Conservation (phyloP, 306 rosid genomes). For the Hippophae gyantsensis region DNA sequence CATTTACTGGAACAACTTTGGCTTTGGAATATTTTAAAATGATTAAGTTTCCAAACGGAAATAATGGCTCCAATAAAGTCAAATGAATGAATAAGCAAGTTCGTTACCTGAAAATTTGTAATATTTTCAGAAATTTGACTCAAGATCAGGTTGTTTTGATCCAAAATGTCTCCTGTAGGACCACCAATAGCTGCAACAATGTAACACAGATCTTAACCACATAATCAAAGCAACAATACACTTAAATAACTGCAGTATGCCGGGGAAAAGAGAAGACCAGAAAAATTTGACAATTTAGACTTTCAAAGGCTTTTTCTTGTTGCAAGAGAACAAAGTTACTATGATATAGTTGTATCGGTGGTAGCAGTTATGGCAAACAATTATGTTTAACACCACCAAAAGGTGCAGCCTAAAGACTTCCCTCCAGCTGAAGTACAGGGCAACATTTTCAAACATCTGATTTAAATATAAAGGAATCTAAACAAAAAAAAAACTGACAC, state of each 20-base stretch:
- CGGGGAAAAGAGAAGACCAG: too few species aligned
- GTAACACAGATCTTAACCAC: not conserved
- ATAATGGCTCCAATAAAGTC: not conserved
- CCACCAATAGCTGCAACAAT: conserved; percentile 41
- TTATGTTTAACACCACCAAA: too few species aligned
- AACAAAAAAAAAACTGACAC: too few species aligned
- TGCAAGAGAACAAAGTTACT: too few species aligned
- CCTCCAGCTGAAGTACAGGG: too few species aligned
- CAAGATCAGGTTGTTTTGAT: conserved; percentile 37
- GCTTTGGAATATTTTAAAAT: not conserved
- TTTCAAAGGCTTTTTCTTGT: too few species aligned
- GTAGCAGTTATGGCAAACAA: too few species aligned
- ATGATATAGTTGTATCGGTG: too few species aligned
- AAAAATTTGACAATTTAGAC: too few species aligned
- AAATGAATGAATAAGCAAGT: not conserved
- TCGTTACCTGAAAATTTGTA: conserved; percentile 34
- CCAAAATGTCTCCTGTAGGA: conserved; percentile 40
- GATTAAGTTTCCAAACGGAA: not conserved
- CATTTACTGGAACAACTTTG: not conserved
- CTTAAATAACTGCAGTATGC: not conserved
- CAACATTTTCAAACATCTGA: too few species aligned
- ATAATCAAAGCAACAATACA: not conserved
- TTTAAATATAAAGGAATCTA: too few species aligned
- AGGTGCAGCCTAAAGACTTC: too few species aligned
- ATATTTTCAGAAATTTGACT: conserved; percentile 39